Percentiles rank a stretch among this genome's conserved stretches.
Evolutionary conservation across 2,329 filamentous ascomycete genomes (phyloP).

Genomic region (Fusarium succisae): DNA sequence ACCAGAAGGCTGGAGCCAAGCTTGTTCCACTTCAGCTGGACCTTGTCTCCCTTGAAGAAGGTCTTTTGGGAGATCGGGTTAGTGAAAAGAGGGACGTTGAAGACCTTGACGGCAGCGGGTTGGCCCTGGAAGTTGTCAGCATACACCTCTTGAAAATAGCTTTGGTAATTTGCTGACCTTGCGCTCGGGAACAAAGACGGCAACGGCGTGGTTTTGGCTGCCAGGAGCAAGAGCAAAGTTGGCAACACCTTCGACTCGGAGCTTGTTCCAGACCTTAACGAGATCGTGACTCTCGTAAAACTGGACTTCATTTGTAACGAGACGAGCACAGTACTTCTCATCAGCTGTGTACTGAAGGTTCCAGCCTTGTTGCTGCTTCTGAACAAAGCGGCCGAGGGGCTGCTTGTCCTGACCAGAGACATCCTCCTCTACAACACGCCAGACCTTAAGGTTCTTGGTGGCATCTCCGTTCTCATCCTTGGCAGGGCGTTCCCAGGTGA

Average conservation of each 20-base stretch:
- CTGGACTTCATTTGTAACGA: constrained; percentile 96
- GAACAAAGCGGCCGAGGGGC: constrained; percentile 88
- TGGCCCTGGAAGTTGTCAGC: constrained; percentile 70
- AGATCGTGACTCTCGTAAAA: constrained; percentile 93
- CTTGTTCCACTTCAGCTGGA: constrained; percentile 97
- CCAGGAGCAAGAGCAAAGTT: constrained; percentile 92
- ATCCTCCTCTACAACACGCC: constrained; percentile 80
- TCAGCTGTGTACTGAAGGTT: constrained; percentile 96
- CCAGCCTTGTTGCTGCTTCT: constrained; percentile 95
- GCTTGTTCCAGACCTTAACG: constrained; percentile 90
- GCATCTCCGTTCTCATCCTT: constrained; percentile 96
- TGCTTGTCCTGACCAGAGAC: constrained; percentile 71
- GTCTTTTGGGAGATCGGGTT: constrained; percentile 93
- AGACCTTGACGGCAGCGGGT: constrained; percentile 93
- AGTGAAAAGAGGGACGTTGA: constrained; percentile 87
- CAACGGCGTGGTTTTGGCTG: constrained; percentile 84
- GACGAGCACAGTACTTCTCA: constrained; percentile 90
- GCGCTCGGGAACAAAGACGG: constrained; percentile 93
- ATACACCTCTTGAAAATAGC: background rate
- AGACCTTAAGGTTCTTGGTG: constrained; percentile 96
- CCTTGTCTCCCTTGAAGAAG: constrained; percentile 99
- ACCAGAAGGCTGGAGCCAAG: constrained; percentile 91
- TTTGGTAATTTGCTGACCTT: constrained; percentile 67
- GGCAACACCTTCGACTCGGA: constrained; percentile 87
- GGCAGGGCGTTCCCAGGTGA: constrained; percentile 92